Percentiles rank a stretch among this genome's conserved stretches.
These are phyloP conservation scores for Colletotrichum destructivum DNA, from an alignment of 2,329 filamentous ascomycete genomes.

Conservation along the genomic window DNA sequence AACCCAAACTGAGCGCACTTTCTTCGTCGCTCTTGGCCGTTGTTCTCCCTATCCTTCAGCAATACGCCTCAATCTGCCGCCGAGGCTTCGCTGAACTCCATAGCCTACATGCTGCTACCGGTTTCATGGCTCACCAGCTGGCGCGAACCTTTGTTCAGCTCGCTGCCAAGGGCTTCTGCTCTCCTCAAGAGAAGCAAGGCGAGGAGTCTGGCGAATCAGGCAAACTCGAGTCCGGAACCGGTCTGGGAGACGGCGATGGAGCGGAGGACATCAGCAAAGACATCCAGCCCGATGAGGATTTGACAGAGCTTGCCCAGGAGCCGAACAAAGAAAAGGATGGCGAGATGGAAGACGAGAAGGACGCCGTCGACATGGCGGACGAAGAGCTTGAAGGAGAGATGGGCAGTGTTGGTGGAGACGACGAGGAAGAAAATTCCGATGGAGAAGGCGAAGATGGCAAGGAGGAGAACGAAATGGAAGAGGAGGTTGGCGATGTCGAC, in stretches of 20 bases:
- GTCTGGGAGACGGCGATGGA: slow-evolving; percentile 94
- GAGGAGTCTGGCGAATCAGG: slow-evolving; percentile 79
- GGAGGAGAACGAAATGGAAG: slow-evolving; percentile 81
- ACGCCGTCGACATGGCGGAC: slow-evolving; percentile 92
- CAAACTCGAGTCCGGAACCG: slow-evolving; percentile 91
- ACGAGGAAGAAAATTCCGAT: slow-evolving; percentile 72
- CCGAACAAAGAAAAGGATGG: slow-evolving; percentile 75
- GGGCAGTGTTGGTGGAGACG: slow-evolving; percentile 73
- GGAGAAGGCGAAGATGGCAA: slow-evolving; percentile 77
- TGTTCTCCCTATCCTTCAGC: slow-evolving; percentile 79
- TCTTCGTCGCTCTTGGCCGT: slow-evolving; percentile 72
- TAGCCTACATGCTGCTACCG: slow-evolving; percentile 78
- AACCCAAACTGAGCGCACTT: slow-evolving; percentile 58
- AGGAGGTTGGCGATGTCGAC: slow-evolving; percentile 92
- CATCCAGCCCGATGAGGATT: slow-evolving; percentile 91
- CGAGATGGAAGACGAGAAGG: slow-evolving; percentile 84
- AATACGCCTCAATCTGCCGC: slow-evolving; percentile 77
- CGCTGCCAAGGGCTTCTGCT: slow-evolving; percentile 90
- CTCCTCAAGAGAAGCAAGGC: slow-evolving; percentile 84
- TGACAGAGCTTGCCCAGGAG: slow-evolving; percentile 92
- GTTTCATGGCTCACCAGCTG: slow-evolving; percentile 82
- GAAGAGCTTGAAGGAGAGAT: slow-evolving; percentile 92
- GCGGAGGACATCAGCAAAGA: slow-evolving; percentile 99
- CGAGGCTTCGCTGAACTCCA: slow-evolving; percentile 72
- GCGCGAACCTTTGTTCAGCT: slow-evolving; percentile 85